A percentile compares a stretch with the other conserved stretches of the same genome.
Evolutionary conservation across 257 asterid genomes (phyloP).

Genomic region (Solanum tacnaense): DNA sequence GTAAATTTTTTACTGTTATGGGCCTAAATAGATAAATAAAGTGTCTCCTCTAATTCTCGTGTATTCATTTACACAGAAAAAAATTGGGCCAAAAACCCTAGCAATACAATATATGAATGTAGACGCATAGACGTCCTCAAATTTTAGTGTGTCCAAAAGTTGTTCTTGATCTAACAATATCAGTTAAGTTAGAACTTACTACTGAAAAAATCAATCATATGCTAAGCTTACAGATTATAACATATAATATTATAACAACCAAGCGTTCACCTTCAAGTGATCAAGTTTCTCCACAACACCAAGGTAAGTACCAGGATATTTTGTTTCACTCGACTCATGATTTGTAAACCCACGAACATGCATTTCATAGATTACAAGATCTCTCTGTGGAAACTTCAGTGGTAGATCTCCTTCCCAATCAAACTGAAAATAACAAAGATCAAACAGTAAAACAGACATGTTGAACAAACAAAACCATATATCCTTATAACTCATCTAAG

Average conservation of each 20-base stretch:
- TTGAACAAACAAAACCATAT: neutral
- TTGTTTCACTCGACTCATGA: conserved; percentile 72
- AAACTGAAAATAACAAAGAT: conserved; percentile 39
- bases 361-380: conserved; percentile 80
- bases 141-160: neutral
- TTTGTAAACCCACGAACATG: conserved; percentile 95
- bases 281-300: conserved; percentile 93
- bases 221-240: neutral
- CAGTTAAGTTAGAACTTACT: neutral
- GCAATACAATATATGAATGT: neutral
- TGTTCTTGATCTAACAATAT: neutral
- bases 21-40: neutral
- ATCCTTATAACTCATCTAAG: neutral
- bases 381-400: conserved; percentile 56
- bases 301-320: conserved; percentile 77
- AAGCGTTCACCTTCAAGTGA: conserved; percentile 59
- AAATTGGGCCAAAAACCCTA: neutral
- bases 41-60: neutral
- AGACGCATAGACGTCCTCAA: neutral
- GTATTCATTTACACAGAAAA: neutral
- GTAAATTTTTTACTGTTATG: neutral
- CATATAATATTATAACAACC: conserved; percentile 4
- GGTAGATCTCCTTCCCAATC: conserved; percentile 99
- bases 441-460: conserved; percentile 3
- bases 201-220: neutral